phyloP scores from a whole-genome alignment of 73 alveolate genomes.

The Tetrahymena borealis region DNA sequence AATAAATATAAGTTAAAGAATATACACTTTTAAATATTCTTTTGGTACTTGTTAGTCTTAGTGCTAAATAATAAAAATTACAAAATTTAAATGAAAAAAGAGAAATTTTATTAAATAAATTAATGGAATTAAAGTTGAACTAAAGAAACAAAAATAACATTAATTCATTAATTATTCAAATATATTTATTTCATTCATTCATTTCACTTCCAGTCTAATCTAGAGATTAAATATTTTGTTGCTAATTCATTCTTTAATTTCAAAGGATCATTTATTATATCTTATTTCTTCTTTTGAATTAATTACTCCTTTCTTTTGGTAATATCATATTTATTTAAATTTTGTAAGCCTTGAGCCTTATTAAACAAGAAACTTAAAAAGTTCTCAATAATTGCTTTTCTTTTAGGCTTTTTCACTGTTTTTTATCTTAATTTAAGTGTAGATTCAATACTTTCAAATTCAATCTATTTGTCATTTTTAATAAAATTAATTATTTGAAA shows the following conservation, averaged over 20 bases:
- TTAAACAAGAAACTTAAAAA: background rate
- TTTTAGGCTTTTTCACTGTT: background rate
- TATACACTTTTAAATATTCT: no score
- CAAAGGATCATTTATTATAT: background rate
- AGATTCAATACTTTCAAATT: background rate
- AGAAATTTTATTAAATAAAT: no score
- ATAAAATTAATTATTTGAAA: background rate
- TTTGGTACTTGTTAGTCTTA: no score
- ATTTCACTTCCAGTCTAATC: background rate
- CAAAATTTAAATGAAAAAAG: no score
- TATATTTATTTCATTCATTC: no score
- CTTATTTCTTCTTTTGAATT: background rate
- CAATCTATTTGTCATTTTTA: background rate
- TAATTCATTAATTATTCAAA: no score
- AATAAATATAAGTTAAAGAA: no score
- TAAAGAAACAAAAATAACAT: no score
- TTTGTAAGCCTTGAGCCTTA: background rate
- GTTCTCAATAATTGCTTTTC: background rate
- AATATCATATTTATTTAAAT: background rate
- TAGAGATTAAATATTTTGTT: background rate
- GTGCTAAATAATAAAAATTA: no score
- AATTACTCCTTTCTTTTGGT: background rate
- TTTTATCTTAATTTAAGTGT: background rate
- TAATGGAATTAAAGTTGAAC: no score
- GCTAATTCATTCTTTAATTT: background rate